These are phyloP conservation scores for Moesziomyces antarcticus DNA, from an alignment of 1,284 basidiomycete species.

Conservation along the genomic window DNA sequence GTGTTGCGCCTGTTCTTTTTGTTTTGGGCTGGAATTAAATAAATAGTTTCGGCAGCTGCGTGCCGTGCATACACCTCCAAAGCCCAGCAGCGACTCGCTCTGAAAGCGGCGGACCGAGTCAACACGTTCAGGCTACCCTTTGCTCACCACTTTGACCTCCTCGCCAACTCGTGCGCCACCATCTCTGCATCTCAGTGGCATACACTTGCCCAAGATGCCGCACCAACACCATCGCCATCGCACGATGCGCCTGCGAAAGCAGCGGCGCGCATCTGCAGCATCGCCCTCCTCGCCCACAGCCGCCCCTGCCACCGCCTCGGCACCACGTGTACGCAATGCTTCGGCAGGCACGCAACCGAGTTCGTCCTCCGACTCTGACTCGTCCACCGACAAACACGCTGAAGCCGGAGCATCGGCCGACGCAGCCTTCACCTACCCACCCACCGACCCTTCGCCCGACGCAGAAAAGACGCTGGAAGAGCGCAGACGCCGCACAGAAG, in stretches of 20 bases:
- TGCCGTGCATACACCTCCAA: too few species aligned
- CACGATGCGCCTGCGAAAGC: constrained; percentile 35
- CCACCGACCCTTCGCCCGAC: not conserved
- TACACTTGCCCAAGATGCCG: constrained; percentile 12
- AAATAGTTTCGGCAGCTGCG: too few species aligned
- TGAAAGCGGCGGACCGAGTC: not conserved
- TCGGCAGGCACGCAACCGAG: constrained; percentile 4
- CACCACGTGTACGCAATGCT: constrained; percentile 1
- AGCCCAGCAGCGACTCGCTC: too few species aligned
- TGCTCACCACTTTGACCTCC: too few species aligned
- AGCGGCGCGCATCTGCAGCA: constrained; percentile 6
- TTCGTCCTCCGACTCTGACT: constrained; percentile 9
- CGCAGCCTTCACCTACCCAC: not conserved
- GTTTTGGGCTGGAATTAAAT: not conserved
- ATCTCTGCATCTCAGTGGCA: too few species aligned
- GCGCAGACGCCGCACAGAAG: constrained; percentile 10
- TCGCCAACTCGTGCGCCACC: not conserved
- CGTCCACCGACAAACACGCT: constrained; percentile 17
- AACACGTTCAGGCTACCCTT: not conserved
- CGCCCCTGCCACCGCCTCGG: not conserved
- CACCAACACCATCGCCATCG: constrained; percentile 28
- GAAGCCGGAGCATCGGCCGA: not conserved
- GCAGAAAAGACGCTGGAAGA: constrained; percentile 12
- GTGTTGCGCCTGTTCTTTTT: not conserved
- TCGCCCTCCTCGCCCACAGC: not conserved